phyloP scores from a whole-genome alignment of 176 grass and related monocot species.

The Musa acuminata region DNA sequence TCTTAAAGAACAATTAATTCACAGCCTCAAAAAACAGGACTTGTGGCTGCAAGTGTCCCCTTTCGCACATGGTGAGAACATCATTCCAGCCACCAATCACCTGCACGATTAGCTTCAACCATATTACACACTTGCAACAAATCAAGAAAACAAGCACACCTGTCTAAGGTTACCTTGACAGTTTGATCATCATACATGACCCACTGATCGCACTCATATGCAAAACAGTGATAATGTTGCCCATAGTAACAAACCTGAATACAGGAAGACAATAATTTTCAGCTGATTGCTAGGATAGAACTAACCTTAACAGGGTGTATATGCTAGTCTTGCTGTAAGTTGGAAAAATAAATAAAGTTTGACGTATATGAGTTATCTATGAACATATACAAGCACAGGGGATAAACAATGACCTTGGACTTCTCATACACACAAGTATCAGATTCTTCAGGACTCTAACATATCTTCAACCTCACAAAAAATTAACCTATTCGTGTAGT shows the following conservation, averaged over 20 bases:
- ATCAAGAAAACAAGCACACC: background rate
- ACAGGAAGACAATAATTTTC: background rate
- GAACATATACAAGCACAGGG: background rate
- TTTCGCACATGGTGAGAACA: slow-evolving; percentile 84
- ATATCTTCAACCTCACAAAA: no score
- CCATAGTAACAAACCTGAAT: slow-evolving; percentile 96
- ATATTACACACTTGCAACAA: background rate
- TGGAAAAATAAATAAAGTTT: slow-evolving; percentile 7
- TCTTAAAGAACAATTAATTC: slow-evolving; percentile 22
- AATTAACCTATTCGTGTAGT: no score
- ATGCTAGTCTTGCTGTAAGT: slow-evolving; percentile 5
- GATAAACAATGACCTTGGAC: background rate
- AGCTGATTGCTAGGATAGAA: background rate
- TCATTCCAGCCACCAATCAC: slow-evolving; percentile 75
- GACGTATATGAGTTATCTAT: background rate
- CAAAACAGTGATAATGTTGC: slow-evolving; percentile 99
- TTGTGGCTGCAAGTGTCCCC: slow-evolving; percentile 95
- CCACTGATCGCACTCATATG: slow-evolving; percentile 78
- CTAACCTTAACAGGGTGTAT: no score
- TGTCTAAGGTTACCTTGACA: slow-evolving; percentile 63
- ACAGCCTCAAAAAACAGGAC: slow-evolving; percentile 91
- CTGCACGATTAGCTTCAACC: slow-evolving; percentile 33
- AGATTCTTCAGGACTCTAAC: no score
- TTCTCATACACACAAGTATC: no score
- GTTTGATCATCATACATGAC: slow-evolving; percentile 99